Evolutionary conservation across 108 stramenopile species (phyloP).

Genomic region (Discostella stelligeroides): DNA sequence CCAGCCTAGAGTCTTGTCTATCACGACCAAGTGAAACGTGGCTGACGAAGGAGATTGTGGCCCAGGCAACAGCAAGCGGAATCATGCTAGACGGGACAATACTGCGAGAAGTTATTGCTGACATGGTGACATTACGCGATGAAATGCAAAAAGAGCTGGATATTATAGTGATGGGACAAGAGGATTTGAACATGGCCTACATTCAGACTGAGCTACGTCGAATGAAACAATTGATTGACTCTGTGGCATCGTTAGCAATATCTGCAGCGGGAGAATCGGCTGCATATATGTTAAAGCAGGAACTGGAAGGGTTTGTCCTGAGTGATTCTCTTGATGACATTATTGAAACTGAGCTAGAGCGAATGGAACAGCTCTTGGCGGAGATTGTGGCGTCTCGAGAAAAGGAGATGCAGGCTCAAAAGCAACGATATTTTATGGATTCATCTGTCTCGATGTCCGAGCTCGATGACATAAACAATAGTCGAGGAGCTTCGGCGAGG

Average conservation of each 20-base stretch:
- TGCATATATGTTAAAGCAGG: constrained; percentile 30
- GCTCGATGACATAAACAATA: not conserved
- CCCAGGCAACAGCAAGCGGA: constrained; percentile 31
- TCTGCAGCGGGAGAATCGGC: constrained; percentile 40
- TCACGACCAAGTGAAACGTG: constrained; percentile 62
- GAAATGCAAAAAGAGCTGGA: constrained; percentile 49
- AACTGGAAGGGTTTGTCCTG: constrained; percentile 51
- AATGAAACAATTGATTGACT: constrained; percentile 45
- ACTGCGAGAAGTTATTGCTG: constrained; percentile 54
- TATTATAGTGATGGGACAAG: constrained; percentile 28
- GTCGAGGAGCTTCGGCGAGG: constrained; percentile 1
- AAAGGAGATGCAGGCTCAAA: constrained; percentile 23
- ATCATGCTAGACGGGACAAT: constrained; percentile 40
- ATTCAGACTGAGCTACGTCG: constrained; percentile 35
- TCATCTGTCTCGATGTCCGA: not conserved
- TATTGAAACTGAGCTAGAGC: constrained; percentile 37
- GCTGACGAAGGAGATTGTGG: constrained; percentile 52
- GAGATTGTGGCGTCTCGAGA: constrained; percentile 45
- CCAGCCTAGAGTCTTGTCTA: constrained; percentile 53
- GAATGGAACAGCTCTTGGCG: constrained; percentile 39
- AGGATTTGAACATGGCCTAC: constrained; percentile 41
- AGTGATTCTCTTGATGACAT: constrained; percentile 53
- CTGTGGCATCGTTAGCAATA: constrained; percentile 27
- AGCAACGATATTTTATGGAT: constrained; percentile 5
- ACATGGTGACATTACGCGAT: constrained; percentile 59